phyloP scores from a whole-genome alignment of 441 rosid species.

The Manihot esculenta region DNA sequence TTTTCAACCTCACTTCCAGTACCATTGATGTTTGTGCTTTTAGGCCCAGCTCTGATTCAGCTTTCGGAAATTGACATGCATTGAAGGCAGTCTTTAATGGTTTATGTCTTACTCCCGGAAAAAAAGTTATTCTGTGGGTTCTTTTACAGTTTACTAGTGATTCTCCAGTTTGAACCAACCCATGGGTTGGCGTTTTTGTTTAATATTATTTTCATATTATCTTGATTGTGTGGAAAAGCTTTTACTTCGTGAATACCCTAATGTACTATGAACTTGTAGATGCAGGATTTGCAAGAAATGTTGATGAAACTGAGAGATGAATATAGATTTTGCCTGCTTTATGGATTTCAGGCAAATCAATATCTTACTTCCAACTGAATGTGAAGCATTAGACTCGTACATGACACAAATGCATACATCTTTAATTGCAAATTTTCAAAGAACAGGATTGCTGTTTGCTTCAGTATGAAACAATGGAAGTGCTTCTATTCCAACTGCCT shows the following conservation, averaged over 20 bases:
- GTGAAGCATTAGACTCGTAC: neutral
- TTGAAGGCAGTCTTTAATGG: neutral
- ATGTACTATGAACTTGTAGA: conserved; percentile 14
- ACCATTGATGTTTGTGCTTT: neutral
- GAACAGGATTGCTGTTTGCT: conserved; percentile 13
- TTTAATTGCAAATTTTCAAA: conserved; percentile 2
- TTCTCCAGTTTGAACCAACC: neutral
- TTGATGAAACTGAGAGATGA: conserved; percentile 79
- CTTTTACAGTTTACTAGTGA: neutral
- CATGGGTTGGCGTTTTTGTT: neutral
- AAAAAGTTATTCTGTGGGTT: neutral
- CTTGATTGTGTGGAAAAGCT: neutral
- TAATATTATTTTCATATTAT: neutral
- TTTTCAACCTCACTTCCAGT: neutral
- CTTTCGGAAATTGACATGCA: too few species aligned
- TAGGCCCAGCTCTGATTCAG: too few species aligned
- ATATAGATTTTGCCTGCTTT: conserved; percentile 70
- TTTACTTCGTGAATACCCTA: neutral
- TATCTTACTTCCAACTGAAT: neutral
- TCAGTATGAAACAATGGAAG: conserved; percentile 84
- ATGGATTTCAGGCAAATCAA: conserved; percentile 68
- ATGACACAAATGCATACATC: neutral
- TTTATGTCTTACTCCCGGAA: too few species aligned
- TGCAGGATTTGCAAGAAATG: conserved; percentile 77
- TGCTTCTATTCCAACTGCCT: conserved; percentile 76